Base-by-base conservation (phyloP, 192 early-diverging fungal species). In the Rhizoclosmatium sp. region DNA sequence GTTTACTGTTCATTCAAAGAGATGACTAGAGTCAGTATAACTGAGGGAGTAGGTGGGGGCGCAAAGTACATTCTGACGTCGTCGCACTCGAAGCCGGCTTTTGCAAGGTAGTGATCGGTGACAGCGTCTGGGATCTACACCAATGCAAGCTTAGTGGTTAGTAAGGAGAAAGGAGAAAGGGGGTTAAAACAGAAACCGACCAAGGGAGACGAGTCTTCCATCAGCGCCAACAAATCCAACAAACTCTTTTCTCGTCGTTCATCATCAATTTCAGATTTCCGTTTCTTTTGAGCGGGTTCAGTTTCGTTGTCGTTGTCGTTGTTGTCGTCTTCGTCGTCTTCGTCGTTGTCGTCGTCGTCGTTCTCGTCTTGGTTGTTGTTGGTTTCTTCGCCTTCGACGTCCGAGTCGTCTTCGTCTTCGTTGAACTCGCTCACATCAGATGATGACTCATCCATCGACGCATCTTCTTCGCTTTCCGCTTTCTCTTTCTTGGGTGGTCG, bases 91-190 rank as follows among this genome's bases (percentile, higher is more conserved):
- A 95, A 92, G n/a, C 94, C 95, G 14, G 92, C 90, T 56, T 88
- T 82, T 67, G 88, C 84, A 10, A 96, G 80, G 78, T 96, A 96
- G 80, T 99, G 96, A 80, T 99, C 96, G 10, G 95, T 96, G 12
- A 97, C 92, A 40, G 94, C 92, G 77, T 97, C 97, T 47, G 96
- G 96, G 60, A 96, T 96, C 92, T 94, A 60, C 51, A 72, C 59
- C 42, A 67, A 41, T 31, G 31, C 31, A 31, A 31, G 31, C 0
- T 31, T 31, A 31, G 31, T 31, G 31, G 31, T 31, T 31, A 31
- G 31, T 31, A 31, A 46, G 5, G 46, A 19, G 45, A n/a, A 44
- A 0, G 62, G 69, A 0, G 54, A 77, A 31, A 46, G 68, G 71
- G n/a, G n/a, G n/a, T n/a, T n/a, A n/a, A n/a, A n/a, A n/a, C n/a